phyloP scores from a whole-genome alignment of 2,329 filamentous ascomycete species.

The Teratosphaeria gauchensis region DNA sequence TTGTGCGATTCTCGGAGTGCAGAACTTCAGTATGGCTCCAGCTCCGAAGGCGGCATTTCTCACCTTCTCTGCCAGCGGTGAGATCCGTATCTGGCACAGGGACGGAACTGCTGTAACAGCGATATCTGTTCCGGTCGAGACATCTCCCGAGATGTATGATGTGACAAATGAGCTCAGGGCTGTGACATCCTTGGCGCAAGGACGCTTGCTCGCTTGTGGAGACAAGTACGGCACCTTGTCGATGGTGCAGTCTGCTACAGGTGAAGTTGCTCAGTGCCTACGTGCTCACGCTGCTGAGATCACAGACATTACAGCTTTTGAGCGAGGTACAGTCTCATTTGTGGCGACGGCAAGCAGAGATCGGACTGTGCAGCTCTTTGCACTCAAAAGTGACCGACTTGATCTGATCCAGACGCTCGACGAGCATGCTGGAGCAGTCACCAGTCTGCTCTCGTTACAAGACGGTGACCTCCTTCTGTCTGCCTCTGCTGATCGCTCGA shows the following conservation, averaged over 20 bases:
- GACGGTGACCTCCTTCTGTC: conserved; percentile 63
- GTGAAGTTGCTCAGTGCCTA: conserved; percentile 56
- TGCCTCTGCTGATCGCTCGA: conserved; percentile 76
- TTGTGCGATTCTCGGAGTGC: conserved; percentile 59
- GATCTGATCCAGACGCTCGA: conserved; percentile 82
- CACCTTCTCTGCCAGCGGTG: conserved; percentile 78
- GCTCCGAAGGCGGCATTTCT: conserved; percentile 62
- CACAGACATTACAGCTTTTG: conserved; percentile 66
- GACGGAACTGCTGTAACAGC: conserved; percentile 59
- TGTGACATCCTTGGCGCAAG: conserved; percentile 50
- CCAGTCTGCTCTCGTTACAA: conserved; percentile 63
- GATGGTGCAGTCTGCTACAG: conserved; percentile 48
- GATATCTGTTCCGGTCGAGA: conserved; percentile 61
- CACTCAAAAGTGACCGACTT: conserved; percentile 37
- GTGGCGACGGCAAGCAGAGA: conserved; percentile 81
- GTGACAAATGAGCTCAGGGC: conserved; percentile 48
- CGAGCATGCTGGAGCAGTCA: conserved; percentile 83
- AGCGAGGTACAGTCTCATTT: conserved; percentile 51
- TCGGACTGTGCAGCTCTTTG: conserved; percentile 86
- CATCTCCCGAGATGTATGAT: conserved; percentile 40
- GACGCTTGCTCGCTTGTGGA: conserved; percentile 64
- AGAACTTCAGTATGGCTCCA: conserved; percentile 52
- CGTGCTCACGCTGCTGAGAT: conserved; percentile 84
- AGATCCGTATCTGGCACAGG: conserved; percentile 71
- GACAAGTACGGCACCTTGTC: conserved; percentile 75